Percentiles rank a stretch among this genome's conserved stretches.
phyloP scores from a whole-genome alignment of 2,329 filamentous ascomycete genomes.

The Didymella arachidicola region DNA sequence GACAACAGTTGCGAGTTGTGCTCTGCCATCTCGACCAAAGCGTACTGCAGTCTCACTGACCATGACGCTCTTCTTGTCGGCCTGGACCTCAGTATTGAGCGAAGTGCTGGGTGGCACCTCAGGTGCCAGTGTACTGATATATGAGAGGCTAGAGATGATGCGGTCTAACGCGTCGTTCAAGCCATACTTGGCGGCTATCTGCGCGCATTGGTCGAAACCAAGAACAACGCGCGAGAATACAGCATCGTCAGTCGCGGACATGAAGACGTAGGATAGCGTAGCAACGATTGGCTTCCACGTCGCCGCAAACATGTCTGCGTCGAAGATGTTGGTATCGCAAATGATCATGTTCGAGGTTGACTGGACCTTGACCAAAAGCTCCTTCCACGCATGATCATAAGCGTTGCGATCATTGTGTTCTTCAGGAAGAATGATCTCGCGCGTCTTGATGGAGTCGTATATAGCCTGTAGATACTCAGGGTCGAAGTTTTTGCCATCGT shows the following conservation, averaged over 20 bases:
- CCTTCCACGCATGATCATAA: conserved; percentile 98
- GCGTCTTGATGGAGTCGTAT: conserved; percentile 87
- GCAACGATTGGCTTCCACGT: conserved; percentile 96
- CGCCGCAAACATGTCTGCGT: conserved; percentile 95
- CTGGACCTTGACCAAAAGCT: conserved; percentile 84
- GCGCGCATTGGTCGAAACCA: conserved; percentile 94
- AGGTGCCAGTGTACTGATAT: conserved; percentile 86
- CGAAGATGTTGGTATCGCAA: conserved; percentile 92
- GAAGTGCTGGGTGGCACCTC: conserved; percentile 79
- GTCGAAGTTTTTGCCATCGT: conserved; percentile 83
- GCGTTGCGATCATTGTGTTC: conserved; percentile 97
- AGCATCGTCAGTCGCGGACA: conserved; percentile 96
- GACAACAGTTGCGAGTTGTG: conserved; percentile 93
- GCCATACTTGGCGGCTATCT: conserved; percentile 85
- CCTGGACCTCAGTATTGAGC: conserved; percentile 95
- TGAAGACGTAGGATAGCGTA: conserved; percentile 96
- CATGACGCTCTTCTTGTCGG: conserved; percentile 92
- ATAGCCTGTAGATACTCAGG: conserved; percentile 84
- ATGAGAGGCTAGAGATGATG: conserved; percentile 87
- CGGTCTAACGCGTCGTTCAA: conserved; percentile 89
- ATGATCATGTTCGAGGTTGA: conserved; percentile 75
- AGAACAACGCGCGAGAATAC: conserved; percentile 93
- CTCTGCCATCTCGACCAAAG: conserved; percentile 90
- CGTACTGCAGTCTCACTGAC: conserved; percentile 97
- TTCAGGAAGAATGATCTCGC: conserved; percentile 95